A percentile compares a stretch with the other conserved stretches of the same genome.
These are phyloP conservation scores for Stephanodiscus minutulus DNA, from an alignment of 108 stramenopile genomes.

Conservation along the genomic window DNA sequence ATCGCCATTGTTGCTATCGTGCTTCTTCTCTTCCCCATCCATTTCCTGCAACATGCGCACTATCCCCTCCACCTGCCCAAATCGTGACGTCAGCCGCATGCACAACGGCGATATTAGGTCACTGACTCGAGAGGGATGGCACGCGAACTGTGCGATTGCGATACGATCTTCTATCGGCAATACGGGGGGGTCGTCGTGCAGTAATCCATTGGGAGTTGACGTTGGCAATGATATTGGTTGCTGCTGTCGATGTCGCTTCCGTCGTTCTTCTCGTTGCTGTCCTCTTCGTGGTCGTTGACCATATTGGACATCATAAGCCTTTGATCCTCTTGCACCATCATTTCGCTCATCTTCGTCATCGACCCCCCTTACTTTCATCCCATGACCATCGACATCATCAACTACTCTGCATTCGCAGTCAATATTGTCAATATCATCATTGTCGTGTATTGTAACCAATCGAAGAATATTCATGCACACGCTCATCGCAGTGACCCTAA, in stretches of 20 bases:
- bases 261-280: neutral
- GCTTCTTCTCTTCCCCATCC: conserved; percentile 8
- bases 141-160: conserved; percentile 81
- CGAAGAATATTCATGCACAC: conserved; percentile 88
- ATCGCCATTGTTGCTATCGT: conserved; percentile 3
- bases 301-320: conserved; percentile 5
- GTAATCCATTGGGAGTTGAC: conserved; percentile 60
- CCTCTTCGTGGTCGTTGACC: neutral
- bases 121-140: conserved; percentile 74
- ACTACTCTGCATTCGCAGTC: neutral
- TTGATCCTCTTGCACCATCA: neutral
- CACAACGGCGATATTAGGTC: conserved; percentile 75
- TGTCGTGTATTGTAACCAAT: conserved; percentile 57
- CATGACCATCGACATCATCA: conserved; percentile 17
- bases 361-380: conserved; percentile 9
- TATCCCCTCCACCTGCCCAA: conserved; percentile 76
- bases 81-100: conserved; percentile 70
- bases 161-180: conserved; percentile 80
- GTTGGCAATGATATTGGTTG: conserved; percentile 25
- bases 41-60: conserved; percentile 66
- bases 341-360: conserved; percentile 6
- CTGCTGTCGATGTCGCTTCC: neutral
- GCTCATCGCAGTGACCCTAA: conserved; percentile 88
- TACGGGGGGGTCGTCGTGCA: conserved; percentile 63
- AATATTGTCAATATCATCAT: conserved; percentile 10